Conservation (phyloP, 345 rosid genomes). For the Eucalyptus urophylla region DNA sequence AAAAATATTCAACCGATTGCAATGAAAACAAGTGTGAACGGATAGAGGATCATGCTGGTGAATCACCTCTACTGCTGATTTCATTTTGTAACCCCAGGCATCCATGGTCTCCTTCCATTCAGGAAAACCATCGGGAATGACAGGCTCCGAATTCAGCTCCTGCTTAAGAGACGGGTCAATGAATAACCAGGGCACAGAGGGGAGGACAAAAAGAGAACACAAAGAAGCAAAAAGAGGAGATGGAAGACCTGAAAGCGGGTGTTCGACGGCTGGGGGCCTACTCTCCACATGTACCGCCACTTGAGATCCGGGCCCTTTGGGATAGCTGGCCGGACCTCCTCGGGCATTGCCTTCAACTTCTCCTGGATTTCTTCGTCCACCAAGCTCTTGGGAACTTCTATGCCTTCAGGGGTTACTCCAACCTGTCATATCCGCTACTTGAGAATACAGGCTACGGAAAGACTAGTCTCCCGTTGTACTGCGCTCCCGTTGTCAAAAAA, state of each 20-base stretch:
- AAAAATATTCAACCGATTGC: background rate
- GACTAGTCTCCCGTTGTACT: background rate
- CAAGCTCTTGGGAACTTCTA: constrained; percentile 87
- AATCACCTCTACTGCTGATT: constrained; percentile 68
- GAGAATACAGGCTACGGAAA: background rate
- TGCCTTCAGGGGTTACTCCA: constrained; percentile 93
- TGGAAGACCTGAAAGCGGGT: constrained; percentile 62
- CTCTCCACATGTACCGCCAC: constrained; percentile 99
- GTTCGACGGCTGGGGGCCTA: constrained; percentile 67
- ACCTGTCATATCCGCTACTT: constrained; percentile 22
- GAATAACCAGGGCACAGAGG: background rate
- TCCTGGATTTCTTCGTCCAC: constrained; percentile 78
- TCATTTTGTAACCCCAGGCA: constrained; percentile 88
- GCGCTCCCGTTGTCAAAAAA: no score
- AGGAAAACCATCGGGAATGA: constrained; percentile 78
- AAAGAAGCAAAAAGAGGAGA: background rate
- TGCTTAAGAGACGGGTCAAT: constrained; percentile 1
- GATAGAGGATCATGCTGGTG: background rate
- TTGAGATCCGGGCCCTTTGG: constrained; percentile 89
- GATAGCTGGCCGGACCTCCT: constrained; percentile 48
- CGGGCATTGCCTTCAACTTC: constrained; percentile 47
- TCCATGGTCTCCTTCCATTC: constrained; percentile 90
- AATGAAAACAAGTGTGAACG: background rate
- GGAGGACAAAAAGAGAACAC: background rate
- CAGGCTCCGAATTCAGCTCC: constrained; percentile 97